A percentile compares a stretch with the other conserved stretches of the same genome.
Evolutionary conservation across 78 protist species (phyloP).

Genomic region (Dictyostelium citrinum): DNA sequence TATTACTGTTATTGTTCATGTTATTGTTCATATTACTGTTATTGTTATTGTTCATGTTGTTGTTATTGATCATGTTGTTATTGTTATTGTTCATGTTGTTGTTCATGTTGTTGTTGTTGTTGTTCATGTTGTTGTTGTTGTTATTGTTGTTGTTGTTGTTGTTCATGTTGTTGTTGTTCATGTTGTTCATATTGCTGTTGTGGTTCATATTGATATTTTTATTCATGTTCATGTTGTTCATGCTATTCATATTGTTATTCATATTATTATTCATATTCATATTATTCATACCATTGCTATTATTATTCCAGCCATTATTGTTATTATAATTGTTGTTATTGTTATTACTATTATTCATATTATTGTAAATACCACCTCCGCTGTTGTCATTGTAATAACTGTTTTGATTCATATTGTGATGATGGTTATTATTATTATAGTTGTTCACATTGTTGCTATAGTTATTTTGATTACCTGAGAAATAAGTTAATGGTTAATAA

Average conservation of each 20-base stretch:
- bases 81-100: not conserved
- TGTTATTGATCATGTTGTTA: not conserved
- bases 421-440: not conserved
- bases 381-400: not conserved
- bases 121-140: not conserved
- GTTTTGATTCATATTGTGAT: not conserved
- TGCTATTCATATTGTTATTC: not conserved
- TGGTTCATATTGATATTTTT: not conserved
- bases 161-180: not conserved
- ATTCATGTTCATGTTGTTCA: too few relatives aligned
- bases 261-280: not conserved
- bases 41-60: constrained; percentile 1
- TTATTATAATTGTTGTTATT: not conserved
- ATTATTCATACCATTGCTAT: not conserved
- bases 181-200: not conserved
- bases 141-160: not conserved
- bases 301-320: not conserved
- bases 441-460: constrained; percentile 3
- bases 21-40: not conserved
- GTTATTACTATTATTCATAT: too few relatives aligned
- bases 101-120: not conserved
- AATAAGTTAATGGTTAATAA: not conserved
- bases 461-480: constrained; percentile 9
- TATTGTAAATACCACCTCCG: not conserved
- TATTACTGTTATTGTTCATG: not conserved